Percentiles rank a stretch among this genome's conserved stretches.
Evolutionary conservation across 345 rosid genomes (phyloP).

Genomic region (Alliaria petiolata): DNA sequence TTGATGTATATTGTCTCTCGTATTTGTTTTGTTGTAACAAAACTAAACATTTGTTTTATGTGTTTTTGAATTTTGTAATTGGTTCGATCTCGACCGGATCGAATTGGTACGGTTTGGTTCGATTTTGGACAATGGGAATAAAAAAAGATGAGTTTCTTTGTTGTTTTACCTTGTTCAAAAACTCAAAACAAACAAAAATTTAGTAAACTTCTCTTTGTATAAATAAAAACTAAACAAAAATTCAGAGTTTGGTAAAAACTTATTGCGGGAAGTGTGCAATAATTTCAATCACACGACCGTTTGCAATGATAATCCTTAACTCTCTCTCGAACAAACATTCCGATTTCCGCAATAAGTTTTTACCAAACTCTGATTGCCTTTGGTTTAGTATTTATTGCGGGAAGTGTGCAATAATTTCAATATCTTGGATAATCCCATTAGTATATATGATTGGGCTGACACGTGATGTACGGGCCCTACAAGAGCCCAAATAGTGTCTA

Average conservation of each 20-base stretch:
- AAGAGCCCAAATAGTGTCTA: not conserved
- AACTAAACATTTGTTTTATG: not conserved
- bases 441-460: not conserved
- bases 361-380: no score
- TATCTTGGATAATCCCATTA: no score
- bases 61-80: not conserved
- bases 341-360: no score
- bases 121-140: not conserved
- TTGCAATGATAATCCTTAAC: not conserved
- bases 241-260: not conserved
- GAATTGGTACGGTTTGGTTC: not conserved
- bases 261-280: not conserved
- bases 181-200: not conserved
- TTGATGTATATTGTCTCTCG: constrained; percentile 10
- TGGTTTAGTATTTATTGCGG: no score
- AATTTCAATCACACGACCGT: not conserved
- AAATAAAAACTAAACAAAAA: no score
- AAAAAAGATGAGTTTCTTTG: not conserved
- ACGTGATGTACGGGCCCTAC: not conserved
- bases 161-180: not conserved
- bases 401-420: no score
- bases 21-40: constrained; percentile 21
- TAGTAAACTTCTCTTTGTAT: no score
- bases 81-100: not conserved
- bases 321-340: not conserved